These are phyloP conservation scores for Gaillardinia entomophila DNA, from an alignment of 805 yeast species.

Conservation along the genomic window DNA sequence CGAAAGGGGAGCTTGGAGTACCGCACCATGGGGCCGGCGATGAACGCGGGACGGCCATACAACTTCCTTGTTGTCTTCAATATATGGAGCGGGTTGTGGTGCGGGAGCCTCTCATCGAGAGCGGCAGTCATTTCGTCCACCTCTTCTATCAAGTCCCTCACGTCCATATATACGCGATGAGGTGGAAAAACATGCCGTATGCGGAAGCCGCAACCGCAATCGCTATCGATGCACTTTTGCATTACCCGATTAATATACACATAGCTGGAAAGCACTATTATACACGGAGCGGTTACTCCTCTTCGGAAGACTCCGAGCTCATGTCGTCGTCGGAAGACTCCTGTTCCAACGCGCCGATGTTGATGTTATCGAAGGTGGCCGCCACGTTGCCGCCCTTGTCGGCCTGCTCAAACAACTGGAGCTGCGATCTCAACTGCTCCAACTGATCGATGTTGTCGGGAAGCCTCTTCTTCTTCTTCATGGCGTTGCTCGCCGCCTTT, in stretches of 20 bases:
- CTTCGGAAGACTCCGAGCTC: conserved; percentile 60
- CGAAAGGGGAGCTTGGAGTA: conserved; percentile 93
- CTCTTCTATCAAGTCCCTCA: conserved; percentile 2
- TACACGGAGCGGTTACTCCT: conserved; percentile 41
- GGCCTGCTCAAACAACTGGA: conserved; percentile 38
- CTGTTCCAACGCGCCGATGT: conserved; percentile 27
- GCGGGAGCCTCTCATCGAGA: conserved; percentile 5
- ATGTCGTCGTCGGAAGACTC: conserved; percentile 48
- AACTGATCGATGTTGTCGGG: conserved; percentile 42
- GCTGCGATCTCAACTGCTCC: conserved; percentile 55
- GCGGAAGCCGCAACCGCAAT: conserved; percentile 8
- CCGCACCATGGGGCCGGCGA: conserved; percentile 92
- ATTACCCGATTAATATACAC: conserved; percentile 1
- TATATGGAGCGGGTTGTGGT: conserved; percentile 29
- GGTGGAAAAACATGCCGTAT: conserved; percentile 8
- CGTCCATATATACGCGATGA: neutral
- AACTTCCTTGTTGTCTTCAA: conserved; percentile 16
- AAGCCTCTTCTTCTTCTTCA: conserved; percentile 38
- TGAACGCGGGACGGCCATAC: conserved; percentile 30
- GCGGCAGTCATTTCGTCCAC: neutral
- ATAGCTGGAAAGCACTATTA: neutral
- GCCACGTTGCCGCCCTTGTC: conserved; percentile 14
- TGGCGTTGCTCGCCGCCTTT: conserved; percentile 33
- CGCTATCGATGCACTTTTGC: conserved; percentile 1
- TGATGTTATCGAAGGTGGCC: conserved; percentile 23